Percentiles rank a stretch among this genome's conserved stretches.
phyloP scores from a whole-genome alignment of 345 rosid species.

The Rhodamnia rubescens region DNA sequence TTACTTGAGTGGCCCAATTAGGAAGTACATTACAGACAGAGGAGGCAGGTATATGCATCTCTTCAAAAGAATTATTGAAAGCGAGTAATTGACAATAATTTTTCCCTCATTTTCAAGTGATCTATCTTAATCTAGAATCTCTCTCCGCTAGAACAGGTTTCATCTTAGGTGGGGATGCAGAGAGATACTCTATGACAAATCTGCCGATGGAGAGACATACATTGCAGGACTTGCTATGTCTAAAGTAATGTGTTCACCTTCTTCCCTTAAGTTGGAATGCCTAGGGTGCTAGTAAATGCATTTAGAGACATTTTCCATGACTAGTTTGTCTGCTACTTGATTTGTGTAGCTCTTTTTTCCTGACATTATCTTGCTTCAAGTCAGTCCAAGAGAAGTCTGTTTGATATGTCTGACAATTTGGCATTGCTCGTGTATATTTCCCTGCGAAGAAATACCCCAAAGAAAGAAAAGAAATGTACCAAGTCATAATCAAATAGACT shows the following conservation, averaged over 20 bases:
- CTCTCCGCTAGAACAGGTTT: constrained; percentile 49
- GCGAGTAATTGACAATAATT: background rate
- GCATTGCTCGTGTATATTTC: background rate
- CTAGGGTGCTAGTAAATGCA: background rate
- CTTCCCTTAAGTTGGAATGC: background rate
- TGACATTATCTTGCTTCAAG: background rate
- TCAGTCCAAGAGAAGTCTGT: background rate
- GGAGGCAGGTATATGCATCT: constrained; percentile 65
- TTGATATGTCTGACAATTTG: background rate
- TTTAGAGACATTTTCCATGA: background rate
- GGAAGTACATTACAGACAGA: constrained; percentile 70
- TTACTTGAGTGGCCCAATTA: constrained; percentile 90
- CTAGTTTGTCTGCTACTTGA: background rate
- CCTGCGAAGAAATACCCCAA: background rate
- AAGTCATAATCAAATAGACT: background rate
- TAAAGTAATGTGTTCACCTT: constrained; percentile 32
- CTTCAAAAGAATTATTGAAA: background rate
- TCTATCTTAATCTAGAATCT: background rate
- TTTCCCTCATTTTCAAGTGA: background rate
- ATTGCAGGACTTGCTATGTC: constrained; percentile 85
- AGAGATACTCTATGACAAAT: constrained; percentile 58
- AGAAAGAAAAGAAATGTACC: background rate
- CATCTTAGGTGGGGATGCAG: constrained; percentile 99
- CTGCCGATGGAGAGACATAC: constrained; percentile 50
- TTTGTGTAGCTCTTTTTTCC: background rate